Evolutionary conservation across 1,284 basidiomycete species (phyloP), one percentile per base, ranked within the genome.

Genomic region (Leccinum pachyderme): DNA sequence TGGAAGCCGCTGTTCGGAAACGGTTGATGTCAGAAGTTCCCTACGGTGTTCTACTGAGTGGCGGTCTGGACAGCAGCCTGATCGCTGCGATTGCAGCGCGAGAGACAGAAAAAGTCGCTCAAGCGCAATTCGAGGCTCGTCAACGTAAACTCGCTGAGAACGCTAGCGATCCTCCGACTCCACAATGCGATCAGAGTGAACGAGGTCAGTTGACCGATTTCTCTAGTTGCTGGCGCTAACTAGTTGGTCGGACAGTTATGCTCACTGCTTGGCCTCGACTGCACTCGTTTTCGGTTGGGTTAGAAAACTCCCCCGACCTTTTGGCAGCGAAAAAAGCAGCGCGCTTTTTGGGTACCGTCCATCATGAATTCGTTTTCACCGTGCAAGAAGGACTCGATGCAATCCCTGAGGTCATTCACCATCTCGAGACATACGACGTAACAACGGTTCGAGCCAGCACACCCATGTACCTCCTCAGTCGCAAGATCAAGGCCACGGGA

Each of bases 401-500:
- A 7, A 89, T 99, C 57, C 91, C 93, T 4, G 97, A 99, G 59
- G 97, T 99, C 59, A 98, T 99, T 65, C 91, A 98, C 75, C 97
- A 99, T 73, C 84, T 99, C 45, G 97, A 99, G 78, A 99, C 97
- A 1, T 98, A 94, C 75, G 97, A 99, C 71, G 97, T 99, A 53
- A 99, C 97, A 35, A 99, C 97, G 15, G 94, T 99, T 52, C 90
- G 97, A 55, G 97, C 97, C 4, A 95, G 92, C 65, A 98, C 96
- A 7, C 96, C 97, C n/a, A 96, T 96, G 94, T 96, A 96, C 72
- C 84, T 99, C 31, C 84, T 99, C 57, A 94, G 91, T 71, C 84
- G 97, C 55, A 99, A 99, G 79, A 97, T 99, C 80, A 99, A 99
- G 78, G 96, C 97, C 3, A 99, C 96, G 89, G 97, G 97, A 61